Base-by-base conservation (phyloP, 768 basidiomycete genomes). In the button mushroom (Agaricus bisporus) region DNA sequence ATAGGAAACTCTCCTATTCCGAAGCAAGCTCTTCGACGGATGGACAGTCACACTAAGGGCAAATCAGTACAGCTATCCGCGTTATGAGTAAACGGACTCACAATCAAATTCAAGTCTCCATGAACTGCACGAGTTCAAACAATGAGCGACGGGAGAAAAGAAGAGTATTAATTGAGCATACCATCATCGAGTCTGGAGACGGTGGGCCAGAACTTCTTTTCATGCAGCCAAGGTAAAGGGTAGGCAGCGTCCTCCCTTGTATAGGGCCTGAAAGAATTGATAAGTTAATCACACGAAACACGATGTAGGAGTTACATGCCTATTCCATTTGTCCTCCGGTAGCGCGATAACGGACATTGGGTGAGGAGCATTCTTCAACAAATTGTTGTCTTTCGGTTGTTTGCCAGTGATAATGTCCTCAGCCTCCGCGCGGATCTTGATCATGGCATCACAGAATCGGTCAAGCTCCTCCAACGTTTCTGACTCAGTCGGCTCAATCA, bases 401-500 rank as follows among this genome's bases (percentile, higher is more conserved):
- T 85, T 86, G 45, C 95, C 97, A 15, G 78, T 71, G 41, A 88
- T 80, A 61, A 99, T 80, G 45, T 95, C 91, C 51, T 95, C 85
- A 0, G 84, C 94, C 68, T 99, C 97, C 61, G 82, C 74, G 47
- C 95, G 88, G 59, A 99, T 99, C 58, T 88, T 82, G 58, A 99
- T 95, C 92, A 98, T 97, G 18, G 97, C 95, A 60, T 98, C 92
- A 70, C 95, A 97, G 76, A 99, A 98, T 83, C 86, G 81, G 63
- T 98, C 92, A 49, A 98, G 81, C 67, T 98, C 95, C 56, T 94
- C 88, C 26, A 97, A 76, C 0, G 90, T 83, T 71, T 98, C 95
- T 0, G 91, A 95, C 68, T 98, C 95, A 2, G 95, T 98, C 5
- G 95, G 95, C 70, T 98, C 95, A 58, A 98, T 97, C 49, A 97